Base-by-base conservation (phyloP, 2,329 filamentous ascomycete species). In the Rosellinia necatrix region DNA sequence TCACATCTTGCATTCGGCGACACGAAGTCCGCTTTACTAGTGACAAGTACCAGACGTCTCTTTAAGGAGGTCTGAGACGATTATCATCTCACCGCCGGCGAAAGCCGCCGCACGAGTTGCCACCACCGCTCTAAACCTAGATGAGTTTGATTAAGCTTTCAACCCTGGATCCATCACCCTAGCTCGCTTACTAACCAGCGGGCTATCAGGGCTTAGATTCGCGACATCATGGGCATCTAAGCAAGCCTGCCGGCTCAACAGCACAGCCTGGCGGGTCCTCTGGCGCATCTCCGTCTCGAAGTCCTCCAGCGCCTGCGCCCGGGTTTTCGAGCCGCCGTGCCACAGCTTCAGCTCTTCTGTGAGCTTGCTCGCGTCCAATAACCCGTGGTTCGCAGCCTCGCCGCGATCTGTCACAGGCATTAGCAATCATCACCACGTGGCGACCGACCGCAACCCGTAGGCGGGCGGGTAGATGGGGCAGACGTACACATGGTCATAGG, bases 401-500 rank as follows among this genome's bases (percentile, higher is more conserved):
- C 51, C 47, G 12, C 51, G 51, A 32, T 59, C 49, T 49, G 25
- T 22, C n/a, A n/a, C n/a, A 15, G 3, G 13, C 5, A 6, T 19
- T 30, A n/a, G n/a, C 9, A n/a, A 10, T 4, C 1, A 15, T 46
- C 38, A 52, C 37, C 29, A 30, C 4, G 13, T 9, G 17, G n/a
- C n/a, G n/a, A n/a, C n/a, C n/a, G n/a, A n/a, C n/a, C n/a, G n/a
- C n/a, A n/a, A n/a, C n/a, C n/a, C n/a, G n/a, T n/a, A n/a, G n/a
- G n/a, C n/a, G n/a, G n/a, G n/a, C n/a, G n/a, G n/a, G n/a, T n/a
- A n/a, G n/a, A n/a, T n/a, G 5, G 24, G 6, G 12, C 10, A 10
- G 19, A 44, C 50, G n/a, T 35, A 58, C 44, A 56, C 53, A 59
- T 56, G 4, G 43, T 56, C 48, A 59, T 53, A 17, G 53, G 15